Conservation (phyloP, 106 monocot genomes). For the Dendrobium nobile region DNA sequence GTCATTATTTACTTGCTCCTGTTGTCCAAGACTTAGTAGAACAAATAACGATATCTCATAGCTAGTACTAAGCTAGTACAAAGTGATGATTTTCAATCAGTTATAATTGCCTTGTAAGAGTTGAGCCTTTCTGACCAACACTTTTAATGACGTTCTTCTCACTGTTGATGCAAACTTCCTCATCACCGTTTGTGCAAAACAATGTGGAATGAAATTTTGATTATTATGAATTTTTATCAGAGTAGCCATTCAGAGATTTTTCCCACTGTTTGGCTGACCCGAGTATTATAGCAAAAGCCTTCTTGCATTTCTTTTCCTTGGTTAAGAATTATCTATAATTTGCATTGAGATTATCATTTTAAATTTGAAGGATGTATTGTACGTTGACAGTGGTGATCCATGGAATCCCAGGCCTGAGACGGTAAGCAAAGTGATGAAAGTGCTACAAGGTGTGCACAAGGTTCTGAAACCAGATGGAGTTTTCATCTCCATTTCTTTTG, state of each 20-base stretch:
- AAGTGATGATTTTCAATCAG: too few relatives aligned
- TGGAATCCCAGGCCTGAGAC: slow-evolving; percentile 75
- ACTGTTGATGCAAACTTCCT: too few relatives aligned
- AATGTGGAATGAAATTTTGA: background rate
- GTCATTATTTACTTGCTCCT: background rate
- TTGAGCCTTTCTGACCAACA: too few relatives aligned
- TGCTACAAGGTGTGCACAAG: slow-evolving; percentile 79
- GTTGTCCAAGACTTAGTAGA: background rate
- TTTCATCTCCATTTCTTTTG: slow-evolving; percentile 93
- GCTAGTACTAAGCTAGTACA: too few relatives aligned
- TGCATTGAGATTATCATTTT: background rate
- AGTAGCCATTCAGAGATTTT: too few relatives aligned
- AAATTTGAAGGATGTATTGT: slow-evolving; percentile 61
- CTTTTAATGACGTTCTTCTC: too few relatives aligned
- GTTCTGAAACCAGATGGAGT: slow-evolving; percentile 69
- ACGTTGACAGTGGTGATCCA: slow-evolving; percentile 95
- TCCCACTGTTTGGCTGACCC: too few relatives aligned
- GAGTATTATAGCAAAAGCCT: too few relatives aligned
- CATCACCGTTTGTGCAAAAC: too few relatives aligned
- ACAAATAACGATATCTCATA: too few relatives aligned
- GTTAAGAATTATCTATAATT: background rate
- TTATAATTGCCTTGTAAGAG: too few relatives aligned
- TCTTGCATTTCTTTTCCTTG: background rate
- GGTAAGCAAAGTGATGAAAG: slow-evolving; percentile 72
- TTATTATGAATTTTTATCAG: background rate